phyloP scores from a whole-genome alignment of 108 stramenopile genomes.

The Skeletonema menzelii region DNA sequence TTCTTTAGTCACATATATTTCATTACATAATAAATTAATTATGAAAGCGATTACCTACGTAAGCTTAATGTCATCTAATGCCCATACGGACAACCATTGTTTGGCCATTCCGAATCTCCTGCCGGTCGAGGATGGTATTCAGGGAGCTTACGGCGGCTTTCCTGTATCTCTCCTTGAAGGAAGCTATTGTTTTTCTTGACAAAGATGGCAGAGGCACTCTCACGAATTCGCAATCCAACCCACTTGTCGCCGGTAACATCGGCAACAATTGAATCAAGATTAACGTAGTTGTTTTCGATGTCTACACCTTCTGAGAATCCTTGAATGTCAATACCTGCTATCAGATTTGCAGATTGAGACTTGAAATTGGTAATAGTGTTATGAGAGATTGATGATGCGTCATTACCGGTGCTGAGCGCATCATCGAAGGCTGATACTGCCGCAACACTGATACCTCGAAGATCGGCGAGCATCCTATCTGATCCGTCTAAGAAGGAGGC shows the following conservation, averaged over 20 bases:
- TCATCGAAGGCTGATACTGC: slow-evolving; percentile 9
- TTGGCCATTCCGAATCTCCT: not conserved
- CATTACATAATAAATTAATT: not conserved
- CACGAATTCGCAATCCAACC: slow-evolving; percentile 8
- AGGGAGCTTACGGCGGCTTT: not conserved
- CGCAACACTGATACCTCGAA: slow-evolving; percentile 9
- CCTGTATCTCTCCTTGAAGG: not conserved
- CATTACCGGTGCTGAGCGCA: not conserved
- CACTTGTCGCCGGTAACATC: slow-evolving; percentile 1
- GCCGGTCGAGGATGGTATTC: not conserved
- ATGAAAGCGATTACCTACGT: too few species aligned
- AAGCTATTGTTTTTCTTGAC: not conserved
- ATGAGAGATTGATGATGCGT: not conserved
- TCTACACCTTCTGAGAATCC: not conserved
- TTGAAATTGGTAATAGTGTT: slow-evolving; percentile 3
- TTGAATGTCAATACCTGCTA: slow-evolving; percentile 15
- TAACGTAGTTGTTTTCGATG: slow-evolving; percentile 8
- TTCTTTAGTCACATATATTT: too few species aligned
- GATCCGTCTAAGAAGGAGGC: not conserved
- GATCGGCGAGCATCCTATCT: not conserved
- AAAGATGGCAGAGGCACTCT: not conserved
- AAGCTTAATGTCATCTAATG: not conserved
- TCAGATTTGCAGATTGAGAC: slow-evolving; percentile 1
- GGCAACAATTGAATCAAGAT: not conserved
- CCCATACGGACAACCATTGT: slow-evolving; percentile 1